Percentiles rank a stretch among this genome's conserved stretches.
Evolutionary conservation across 2,329 filamentous ascomycete genomes (phyloP).

Genomic region (Malbranchea cinnamomea): DNA sequence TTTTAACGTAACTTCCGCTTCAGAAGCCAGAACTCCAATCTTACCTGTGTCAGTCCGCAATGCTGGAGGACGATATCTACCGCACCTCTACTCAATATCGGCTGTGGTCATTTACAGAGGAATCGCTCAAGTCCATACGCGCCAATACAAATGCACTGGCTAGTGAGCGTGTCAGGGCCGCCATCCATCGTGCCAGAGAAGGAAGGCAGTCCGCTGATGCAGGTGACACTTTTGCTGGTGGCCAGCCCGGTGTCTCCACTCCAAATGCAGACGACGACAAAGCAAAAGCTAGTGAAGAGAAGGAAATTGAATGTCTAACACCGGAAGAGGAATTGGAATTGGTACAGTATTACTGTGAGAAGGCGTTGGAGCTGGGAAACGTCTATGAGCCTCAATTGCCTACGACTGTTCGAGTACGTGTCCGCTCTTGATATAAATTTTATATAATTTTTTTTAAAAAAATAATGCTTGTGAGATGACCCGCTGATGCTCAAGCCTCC

Average conservation of each 20-base stretch:
- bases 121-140: slow-evolving; percentile 56
- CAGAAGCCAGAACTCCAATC: not conserved
- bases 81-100: slow-evolving; percentile 78
- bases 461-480: not conserved
- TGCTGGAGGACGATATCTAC: slow-evolving; percentile 87
- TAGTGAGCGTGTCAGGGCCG: slow-evolving; percentile 47
- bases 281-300: slow-evolving; percentile 14
- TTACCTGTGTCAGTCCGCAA: too few relatives aligned
- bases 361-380: slow-evolving; percentile 42
- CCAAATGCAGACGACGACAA: slow-evolving; percentile 4
- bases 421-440: not conserved
- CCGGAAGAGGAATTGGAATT: slow-evolving; percentile 70
- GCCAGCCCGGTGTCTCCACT: too few relatives aligned
- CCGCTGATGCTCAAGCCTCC: slow-evolving; percentile 32
- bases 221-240: too few relatives aligned
- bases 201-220: slow-evolving; percentile 7
- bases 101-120: slow-evolving; percentile 78
- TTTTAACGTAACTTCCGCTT: not conserved
- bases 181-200: slow-evolving; percentile 36
- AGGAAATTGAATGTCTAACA: slow-evolving; percentile 61
- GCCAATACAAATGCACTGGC: slow-evolving; percentile 67
- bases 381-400: slow-evolving; percentile 43
- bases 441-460: not conserved
- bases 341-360: slow-evolving; percentile 61
- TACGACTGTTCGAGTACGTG: slow-evolving; percentile 42